phyloP scores from a whole-genome alignment of 352 stramenopile genomes.

The Pythium phragmitis region DNA sequence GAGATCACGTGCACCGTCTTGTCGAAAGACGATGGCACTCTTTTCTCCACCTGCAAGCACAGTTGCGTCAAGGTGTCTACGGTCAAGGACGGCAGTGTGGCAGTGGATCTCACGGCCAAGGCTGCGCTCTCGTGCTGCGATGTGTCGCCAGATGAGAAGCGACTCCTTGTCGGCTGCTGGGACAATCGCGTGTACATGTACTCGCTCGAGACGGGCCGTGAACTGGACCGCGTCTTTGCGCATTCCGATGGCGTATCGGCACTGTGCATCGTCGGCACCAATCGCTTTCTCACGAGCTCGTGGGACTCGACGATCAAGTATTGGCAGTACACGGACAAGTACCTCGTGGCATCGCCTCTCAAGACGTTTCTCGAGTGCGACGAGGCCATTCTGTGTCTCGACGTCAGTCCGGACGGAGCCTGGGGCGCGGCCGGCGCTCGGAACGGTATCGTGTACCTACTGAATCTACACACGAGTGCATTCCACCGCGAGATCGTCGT shows the following conservation, averaged over 20 bases:
- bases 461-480: conserved; percentile 65
- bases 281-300: conserved; percentile 69
- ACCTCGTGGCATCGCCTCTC: conserved; percentile 58
- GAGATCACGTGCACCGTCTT: conserved; percentile 68
- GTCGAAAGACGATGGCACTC: conserved; percentile 39
- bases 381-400: conserved; percentile 61
- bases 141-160: conserved; percentile 78
- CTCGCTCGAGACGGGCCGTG: conserved; percentile 74
- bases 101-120: conserved; percentile 70
- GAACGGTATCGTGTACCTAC: conserved; percentile 73
- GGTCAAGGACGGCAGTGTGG: conserved; percentile 57
- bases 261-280: conserved; percentile 70
- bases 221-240: conserved; percentile 76
- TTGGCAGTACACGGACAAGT: conserved; percentile 70
- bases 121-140: conserved; percentile 74
- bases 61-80: conserved; percentile 77
- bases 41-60: conserved; percentile 71
- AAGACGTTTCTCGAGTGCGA: conserved; percentile 78
- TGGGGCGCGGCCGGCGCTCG: conserved; percentile 56
- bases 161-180: conserved; percentile 81
- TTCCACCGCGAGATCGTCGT: conserved; percentile 56
- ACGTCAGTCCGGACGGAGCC: conserved; percentile 63
- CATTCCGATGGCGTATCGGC: conserved; percentile 81
- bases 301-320: conserved; percentile 80
- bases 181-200: conserved; percentile 89